phyloP scores from a whole-genome alignment of 148 eudicot species.

The Amaranthus cruentus region DNA sequence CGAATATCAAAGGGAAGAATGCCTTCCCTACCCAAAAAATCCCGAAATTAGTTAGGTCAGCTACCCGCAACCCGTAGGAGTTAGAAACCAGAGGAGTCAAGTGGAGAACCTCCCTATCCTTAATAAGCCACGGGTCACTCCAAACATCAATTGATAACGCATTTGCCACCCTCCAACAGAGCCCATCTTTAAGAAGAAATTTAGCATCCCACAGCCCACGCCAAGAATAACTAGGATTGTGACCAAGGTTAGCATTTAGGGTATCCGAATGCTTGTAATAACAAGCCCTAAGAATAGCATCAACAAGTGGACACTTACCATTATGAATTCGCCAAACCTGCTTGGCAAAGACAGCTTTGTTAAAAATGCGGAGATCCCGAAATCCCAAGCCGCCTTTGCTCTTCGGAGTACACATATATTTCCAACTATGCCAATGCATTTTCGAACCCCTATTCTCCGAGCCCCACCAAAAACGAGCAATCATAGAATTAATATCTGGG shows the following conservation, averaged over 20 bases:
- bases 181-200: neutral
- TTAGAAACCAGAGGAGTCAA: no score
- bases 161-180: neutral
- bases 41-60: no score
- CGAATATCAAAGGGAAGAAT: no score
- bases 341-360: neutral
- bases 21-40: no score
- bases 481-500: neutral
- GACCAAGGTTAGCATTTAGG: neutral
- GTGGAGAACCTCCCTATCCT: no score
- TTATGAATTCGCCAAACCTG: neutral
- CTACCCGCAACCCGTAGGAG: no score
- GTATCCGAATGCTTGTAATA: no score
- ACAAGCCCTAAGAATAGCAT: neutral
- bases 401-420: neutral
- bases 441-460: neutral
- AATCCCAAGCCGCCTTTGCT: neutral
- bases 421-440: neutral
- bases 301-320: neutral
- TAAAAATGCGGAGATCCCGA: neutral
- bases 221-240: neutral
- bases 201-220: neutral
- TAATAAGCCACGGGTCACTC: no score
- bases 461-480: neutral
- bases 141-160: neutral